Percentiles rank a stretch among this genome's conserved stretches.
phyloP scores from a whole-genome alignment of 768 basidiomycete species.

The Tubosaeta sp. region DNA sequence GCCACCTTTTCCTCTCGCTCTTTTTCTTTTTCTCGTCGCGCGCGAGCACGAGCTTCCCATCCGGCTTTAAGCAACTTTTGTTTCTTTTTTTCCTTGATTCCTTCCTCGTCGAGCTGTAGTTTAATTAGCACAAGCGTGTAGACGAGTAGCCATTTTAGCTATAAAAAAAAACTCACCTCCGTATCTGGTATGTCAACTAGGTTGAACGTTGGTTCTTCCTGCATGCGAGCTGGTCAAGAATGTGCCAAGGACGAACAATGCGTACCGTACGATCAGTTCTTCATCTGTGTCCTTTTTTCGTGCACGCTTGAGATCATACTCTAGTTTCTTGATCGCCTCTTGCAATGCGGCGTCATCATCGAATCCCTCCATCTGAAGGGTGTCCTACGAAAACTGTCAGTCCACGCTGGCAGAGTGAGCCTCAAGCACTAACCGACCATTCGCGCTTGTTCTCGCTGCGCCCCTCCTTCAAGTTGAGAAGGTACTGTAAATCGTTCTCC shows the following conservation, averaged over 20 bases:
- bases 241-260: neutral
- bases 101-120: slow-evolving; percentile 77
- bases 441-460: slow-evolving; percentile 63
- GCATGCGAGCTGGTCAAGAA: slow-evolving; percentile 3
- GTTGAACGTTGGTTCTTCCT: slow-evolving; percentile 86
- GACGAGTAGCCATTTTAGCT: neutral
- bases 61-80: slow-evolving; percentile 92
- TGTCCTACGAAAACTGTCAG: slow-evolving; percentile 38
- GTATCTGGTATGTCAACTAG: slow-evolving; percentile 89
- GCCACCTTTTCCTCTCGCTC: slow-evolving; percentile 67
- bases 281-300: slow-evolving; percentile 77
- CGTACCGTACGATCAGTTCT: slow-evolving; percentile 44
- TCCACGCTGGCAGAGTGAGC: neutral
- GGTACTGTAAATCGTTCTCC: slow-evolving; percentile 66
- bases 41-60: slow-evolving; percentile 83
- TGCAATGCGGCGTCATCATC: slow-evolving; percentile 77
- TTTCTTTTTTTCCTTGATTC: slow-evolving; percentile 89
- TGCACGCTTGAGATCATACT: slow-evolving; percentile 67
- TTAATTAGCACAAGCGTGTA: neutral
- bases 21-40: slow-evolving; percentile 81
- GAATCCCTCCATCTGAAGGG: slow-evolving; percentile 64
- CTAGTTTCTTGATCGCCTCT: slow-evolving; percentile 81
- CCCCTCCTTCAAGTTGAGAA: slow-evolving; percentile 60
- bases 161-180: slow-evolving; percentile 46
- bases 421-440: slow-evolving; percentile 53